Percentiles rank a stretch among this genome's conserved stretches.
Evolutionary conservation across 495 filamentous ascomycete genomes (phyloP).

Genomic region (Aspergillus kassunensis): DNA sequence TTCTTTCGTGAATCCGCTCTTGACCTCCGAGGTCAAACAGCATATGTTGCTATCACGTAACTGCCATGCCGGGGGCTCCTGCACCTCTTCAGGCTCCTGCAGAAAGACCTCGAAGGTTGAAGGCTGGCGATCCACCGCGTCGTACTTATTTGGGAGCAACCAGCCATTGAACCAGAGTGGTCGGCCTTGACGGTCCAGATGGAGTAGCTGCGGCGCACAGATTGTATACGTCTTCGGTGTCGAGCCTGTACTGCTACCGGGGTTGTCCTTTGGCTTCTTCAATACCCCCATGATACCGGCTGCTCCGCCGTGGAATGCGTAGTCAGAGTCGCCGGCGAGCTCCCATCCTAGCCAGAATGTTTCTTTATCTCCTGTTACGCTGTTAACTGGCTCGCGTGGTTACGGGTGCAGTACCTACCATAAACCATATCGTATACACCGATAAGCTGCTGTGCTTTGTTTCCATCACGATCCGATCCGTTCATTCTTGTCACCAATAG

Average conservation of each 20-base stretch:
- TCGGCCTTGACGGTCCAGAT: conserved; percentile 19
- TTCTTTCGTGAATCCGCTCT: not conserved
- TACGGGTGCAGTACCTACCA: conserved; percentile 13
- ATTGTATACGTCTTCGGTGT: conserved; percentile 15
- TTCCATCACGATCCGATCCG: conserved; percentile 25
- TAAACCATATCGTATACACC: conserved; percentile 29
- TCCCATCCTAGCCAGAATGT: conserved; percentile 29
- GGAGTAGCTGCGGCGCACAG: conserved; percentile 25
- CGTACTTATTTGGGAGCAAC: conserved; percentile 23
- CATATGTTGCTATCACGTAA: conserved; percentile 11
- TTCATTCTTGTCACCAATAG: conserved; percentile 27
- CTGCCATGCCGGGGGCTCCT: conserved; percentile 8
- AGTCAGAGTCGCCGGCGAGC: conserved; percentile 21
- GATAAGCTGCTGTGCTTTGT: conserved; percentile 5
- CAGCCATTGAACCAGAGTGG: conserved; percentile 35
- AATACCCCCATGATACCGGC: conserved; percentile 19
- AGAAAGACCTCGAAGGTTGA: conserved; percentile 15
- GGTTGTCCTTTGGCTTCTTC: not conserved
- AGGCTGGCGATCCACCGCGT: conserved; percentile 3
- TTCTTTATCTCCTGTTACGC: conserved; percentile 23
- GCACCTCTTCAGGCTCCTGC: conserved; percentile 4
- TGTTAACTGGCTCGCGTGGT: not conserved
- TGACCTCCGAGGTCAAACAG: conserved; percentile 11
- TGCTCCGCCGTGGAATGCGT: conserved; percentile 23
- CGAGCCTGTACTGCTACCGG: not conserved